These are phyloP conservation scores for Immersiporthe knoxdaviesiana DNA, from an alignment of 2,329 filamentous ascomycete genomes.

Conservation along the genomic window DNA sequence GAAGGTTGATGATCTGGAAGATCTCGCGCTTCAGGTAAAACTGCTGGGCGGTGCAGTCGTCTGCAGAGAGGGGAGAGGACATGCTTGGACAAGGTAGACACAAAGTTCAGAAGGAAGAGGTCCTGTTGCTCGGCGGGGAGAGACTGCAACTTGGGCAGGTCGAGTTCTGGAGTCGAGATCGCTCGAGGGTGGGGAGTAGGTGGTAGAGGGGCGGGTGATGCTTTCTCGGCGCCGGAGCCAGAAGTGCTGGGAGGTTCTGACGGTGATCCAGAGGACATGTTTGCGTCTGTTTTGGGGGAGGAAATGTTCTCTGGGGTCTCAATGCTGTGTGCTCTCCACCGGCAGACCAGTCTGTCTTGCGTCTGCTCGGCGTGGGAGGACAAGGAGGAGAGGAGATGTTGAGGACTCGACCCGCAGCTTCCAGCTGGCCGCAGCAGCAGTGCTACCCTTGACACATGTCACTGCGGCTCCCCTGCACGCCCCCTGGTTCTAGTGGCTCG, in stretches of 20 bases:
- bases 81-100: slow-evolving; percentile 80
- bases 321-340: slow-evolving; percentile 22
- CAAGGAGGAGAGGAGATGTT: slow-evolving; percentile 10
- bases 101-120: slow-evolving; percentile 87
- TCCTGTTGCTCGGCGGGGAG: slow-evolving; percentile 95
- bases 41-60: slow-evolving; percentile 86
- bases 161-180: slow-evolving; percentile 72
- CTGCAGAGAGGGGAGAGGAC: slow-evolving; percentile 72
- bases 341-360: slow-evolving; percentile 12
- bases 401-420: slow-evolving; percentile 15
- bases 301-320: slow-evolving; percentile 1
- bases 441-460: slow-evolving; percentile 24
- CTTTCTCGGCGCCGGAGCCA: slow-evolving; percentile 37
- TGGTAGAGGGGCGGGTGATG: slow-evolving; percentile 34
- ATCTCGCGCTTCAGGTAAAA: slow-evolving; percentile 91
- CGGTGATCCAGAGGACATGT: slow-evolving; percentile 31
- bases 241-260: slow-evolving; percentile 30
- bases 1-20: slow-evolving; percentile 86
- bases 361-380: slow-evolving; percentile 9
- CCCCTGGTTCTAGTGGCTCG: slow-evolving; percentile 26
- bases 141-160: slow-evolving; percentile 84
- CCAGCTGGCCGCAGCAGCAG: slow-evolving; percentile 29
- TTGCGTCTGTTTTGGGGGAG: slow-evolving; percentile 9
- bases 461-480: slow-evolving; percentile 13
- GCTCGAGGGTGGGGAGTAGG: slow-evolving; percentile 30